Conservation (phyloP, 2,329 filamentous ascomycete genomes). For the Coleophoma crateriformis region DNA sequence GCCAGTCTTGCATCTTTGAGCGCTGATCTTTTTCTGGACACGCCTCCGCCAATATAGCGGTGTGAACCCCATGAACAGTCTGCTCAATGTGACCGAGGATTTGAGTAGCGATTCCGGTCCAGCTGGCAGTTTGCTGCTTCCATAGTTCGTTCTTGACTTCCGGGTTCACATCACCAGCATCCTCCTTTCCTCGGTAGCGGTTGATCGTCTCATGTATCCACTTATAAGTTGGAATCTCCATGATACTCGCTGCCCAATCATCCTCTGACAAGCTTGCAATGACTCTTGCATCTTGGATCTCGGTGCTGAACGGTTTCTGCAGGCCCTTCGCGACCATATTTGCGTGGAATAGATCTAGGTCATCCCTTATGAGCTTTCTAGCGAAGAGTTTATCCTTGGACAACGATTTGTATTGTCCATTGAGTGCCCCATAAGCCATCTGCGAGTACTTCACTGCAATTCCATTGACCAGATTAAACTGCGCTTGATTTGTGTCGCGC, state of each 20-base stretch:
- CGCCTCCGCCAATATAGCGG: slow-evolving; percentile 5
- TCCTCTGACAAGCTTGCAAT: not conserved
- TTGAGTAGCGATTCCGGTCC: slow-evolving; percentile 6
- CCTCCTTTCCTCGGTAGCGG: slow-evolving; percentile 9
- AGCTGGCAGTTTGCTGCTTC: slow-evolving; percentile 8
- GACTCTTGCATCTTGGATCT: slow-evolving; percentile 3
- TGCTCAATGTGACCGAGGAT: slow-evolving; percentile 5
- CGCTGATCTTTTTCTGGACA: slow-evolving; percentile 9
- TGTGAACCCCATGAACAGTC: slow-evolving; percentile 6
- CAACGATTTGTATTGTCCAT: slow-evolving; percentile 8
- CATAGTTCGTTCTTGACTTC: slow-evolving; percentile 9
- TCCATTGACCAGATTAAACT: slow-evolving; percentile 4
- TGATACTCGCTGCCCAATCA: slow-evolving; percentile 3
- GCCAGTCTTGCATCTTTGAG: slow-evolving; percentile 7
- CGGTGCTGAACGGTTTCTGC: not conserved
- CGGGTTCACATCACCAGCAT: slow-evolving; percentile 9
- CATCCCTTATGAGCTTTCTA: slow-evolving; percentile 5
- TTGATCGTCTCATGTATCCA: slow-evolving; percentile 10
- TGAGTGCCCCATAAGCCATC: slow-evolving; percentile 5
- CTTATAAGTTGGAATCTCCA: slow-evolving; percentile 5
- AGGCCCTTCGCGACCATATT: slow-evolving; percentile 3
- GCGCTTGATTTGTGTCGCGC: slow-evolving; percentile 4
- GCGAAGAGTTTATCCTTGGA: slow-evolving; percentile 2
- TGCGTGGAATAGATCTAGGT: slow-evolving; percentile 3
- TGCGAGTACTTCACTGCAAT: slow-evolving; percentile 5